Evolutionary conservation across 805 yeast genomes (phyloP).

Genomic region (Hermanozyma aechmeae): DNA sequence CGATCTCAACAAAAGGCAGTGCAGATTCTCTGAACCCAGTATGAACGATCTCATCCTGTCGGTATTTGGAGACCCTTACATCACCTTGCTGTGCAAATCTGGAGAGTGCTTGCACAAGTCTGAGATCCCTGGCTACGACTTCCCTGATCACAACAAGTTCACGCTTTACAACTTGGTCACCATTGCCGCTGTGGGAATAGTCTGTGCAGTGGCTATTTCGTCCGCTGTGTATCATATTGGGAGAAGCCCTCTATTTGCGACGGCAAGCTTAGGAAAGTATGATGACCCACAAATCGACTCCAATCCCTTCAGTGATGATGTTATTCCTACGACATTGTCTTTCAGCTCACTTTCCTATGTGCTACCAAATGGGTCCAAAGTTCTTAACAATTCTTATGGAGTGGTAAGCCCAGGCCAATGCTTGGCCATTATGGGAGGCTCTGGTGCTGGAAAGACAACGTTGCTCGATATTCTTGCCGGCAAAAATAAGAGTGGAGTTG

Average conservation of each 20-base stretch:
- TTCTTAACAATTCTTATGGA: conserved; percentile 64
- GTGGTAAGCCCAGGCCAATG: conserved; percentile 80
- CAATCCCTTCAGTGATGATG: conserved; percentile 40
- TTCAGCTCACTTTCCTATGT: conserved; percentile 66
- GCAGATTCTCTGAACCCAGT: conserved; percentile 87
- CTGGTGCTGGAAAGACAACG: conserved; percentile 98
- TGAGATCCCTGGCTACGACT: conserved; percentile 83
- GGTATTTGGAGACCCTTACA: conserved; percentile 92
- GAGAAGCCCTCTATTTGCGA: conserved; percentile 51
- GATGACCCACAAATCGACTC: conserved; percentile 19
- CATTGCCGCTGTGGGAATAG: conserved; percentile 34
- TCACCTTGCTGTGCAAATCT: conserved; percentile 69
- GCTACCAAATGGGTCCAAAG: conserved; percentile 34
- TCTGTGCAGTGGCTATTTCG: conserved; percentile 33
- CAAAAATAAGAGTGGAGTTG: conserved; percentile 69
- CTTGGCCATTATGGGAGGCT: conserved; percentile 95
- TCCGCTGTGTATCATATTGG: conserved; percentile 40
- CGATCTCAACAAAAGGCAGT: conserved; percentile 49
- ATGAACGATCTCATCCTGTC: conserved; percentile 87
- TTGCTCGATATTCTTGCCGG: conserved; percentile 84
- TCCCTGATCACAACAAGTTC: conserved; percentile 46
- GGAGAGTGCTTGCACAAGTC: conserved; percentile 91
- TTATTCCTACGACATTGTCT: conserved; percentile 61
- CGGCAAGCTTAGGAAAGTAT: conserved; percentile 16
- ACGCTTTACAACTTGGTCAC: conserved; percentile 38